A percentile compares a stretch with the other conserved stretches of the same genome.
Evolutionary conservation across 2,329 filamentous ascomycete species (phyloP).

Genomic region (Neofusicoccum laricinum): DNA sequence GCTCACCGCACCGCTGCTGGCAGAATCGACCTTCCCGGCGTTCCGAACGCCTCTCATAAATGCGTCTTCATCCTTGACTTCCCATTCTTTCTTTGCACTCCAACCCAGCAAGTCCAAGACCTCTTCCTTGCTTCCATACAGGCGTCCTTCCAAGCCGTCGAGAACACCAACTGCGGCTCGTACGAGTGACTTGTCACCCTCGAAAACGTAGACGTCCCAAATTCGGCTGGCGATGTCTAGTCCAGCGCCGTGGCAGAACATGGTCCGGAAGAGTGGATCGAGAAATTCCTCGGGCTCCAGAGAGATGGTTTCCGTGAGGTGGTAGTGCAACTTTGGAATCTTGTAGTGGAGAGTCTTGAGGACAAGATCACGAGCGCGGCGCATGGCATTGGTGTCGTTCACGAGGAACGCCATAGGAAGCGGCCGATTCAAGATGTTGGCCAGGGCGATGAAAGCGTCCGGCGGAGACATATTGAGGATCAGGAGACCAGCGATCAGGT

Average conservation of each 20-base stretch:
- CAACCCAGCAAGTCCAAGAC: slow-evolving; percentile 45
- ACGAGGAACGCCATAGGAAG: slow-evolving; percentile 74
- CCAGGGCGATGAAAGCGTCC: slow-evolving; percentile 67
- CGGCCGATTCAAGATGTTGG: slow-evolving; percentile 74
- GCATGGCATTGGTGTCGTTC: slow-evolving; percentile 65
- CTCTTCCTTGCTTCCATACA: slow-evolving; percentile 46
- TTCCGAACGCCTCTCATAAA: slow-evolving; percentile 37
- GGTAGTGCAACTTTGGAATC: slow-evolving; percentile 60
- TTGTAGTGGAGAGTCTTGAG: slow-evolving; percentile 66
- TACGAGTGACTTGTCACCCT: slow-evolving; percentile 71
- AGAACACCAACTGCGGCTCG: slow-evolving; percentile 69
- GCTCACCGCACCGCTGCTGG: slow-evolving; percentile 4
- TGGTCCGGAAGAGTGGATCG: slow-evolving; percentile 57
- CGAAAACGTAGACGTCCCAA: slow-evolving; percentile 82
- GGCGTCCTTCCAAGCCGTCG: slow-evolving; percentile 47
- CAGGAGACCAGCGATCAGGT: slow-evolving; percentile 70
- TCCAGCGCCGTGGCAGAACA: slow-evolving; percentile 61
- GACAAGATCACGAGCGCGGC: slow-evolving; percentile 66
- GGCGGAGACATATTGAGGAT: slow-evolving; percentile 68
- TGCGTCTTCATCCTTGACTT: slow-evolving; percentile 37
- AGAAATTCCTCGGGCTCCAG: slow-evolving; percentile 53
- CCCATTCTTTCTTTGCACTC: slow-evolving; percentile 27
- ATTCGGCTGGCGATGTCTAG: slow-evolving; percentile 70
- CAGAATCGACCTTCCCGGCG: slow-evolving; percentile 31
- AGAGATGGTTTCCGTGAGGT: slow-evolving; percentile 54